phyloP scores from a whole-genome alignment of 2,329 filamentous ascomycete species.

The Grosmannia penicillata region DNA sequence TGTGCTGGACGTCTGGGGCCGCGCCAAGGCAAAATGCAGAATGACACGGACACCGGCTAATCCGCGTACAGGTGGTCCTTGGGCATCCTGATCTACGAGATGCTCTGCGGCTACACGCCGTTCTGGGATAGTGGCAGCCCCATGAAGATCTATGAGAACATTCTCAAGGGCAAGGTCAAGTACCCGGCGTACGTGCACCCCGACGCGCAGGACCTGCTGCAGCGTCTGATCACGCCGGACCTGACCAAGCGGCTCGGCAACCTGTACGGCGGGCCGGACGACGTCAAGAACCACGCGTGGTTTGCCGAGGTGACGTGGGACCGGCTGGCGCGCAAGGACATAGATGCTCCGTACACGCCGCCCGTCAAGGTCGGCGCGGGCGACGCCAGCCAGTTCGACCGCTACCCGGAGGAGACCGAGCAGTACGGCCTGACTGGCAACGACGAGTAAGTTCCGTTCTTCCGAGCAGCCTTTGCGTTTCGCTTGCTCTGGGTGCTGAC shows the following conservation, averaged over 20 bases:
- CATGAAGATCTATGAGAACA: conserved; percentile 99
- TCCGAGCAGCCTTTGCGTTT: no score
- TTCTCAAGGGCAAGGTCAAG: conserved; percentile 87
- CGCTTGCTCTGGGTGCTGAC: not conserved
- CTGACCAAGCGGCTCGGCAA: conserved; percentile 92
- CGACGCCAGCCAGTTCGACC: conserved; percentile 94
- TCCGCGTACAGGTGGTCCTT: conserved; percentile 69
- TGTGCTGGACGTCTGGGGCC: no score
- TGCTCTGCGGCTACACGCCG: conserved; percentile 96
- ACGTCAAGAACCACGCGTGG: conserved; percentile 93
- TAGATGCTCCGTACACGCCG: conserved; percentile 94
- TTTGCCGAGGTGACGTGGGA: conserved; percentile 98
- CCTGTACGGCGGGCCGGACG: conserved; percentile 74
- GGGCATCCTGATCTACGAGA: conserved; percentile 97
- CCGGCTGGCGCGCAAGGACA: conserved; percentile 82
- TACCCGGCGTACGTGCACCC: conserved; percentile 92
- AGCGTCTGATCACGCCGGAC: conserved; percentile 86
- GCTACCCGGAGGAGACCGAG: conserved; percentile 94
- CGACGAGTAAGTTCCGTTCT: conserved; percentile 59
- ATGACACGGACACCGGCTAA: not conserved
- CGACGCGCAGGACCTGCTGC: conserved; percentile 83
- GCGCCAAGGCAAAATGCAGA: not conserved
- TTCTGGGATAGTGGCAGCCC: conserved; percentile 98
- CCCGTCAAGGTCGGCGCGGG: conserved; percentile 87
- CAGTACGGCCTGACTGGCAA: conserved; percentile 66